Base-by-base conservation (phyloP, 306 rosid genomes). In the Cucumis cinereus region DNA sequence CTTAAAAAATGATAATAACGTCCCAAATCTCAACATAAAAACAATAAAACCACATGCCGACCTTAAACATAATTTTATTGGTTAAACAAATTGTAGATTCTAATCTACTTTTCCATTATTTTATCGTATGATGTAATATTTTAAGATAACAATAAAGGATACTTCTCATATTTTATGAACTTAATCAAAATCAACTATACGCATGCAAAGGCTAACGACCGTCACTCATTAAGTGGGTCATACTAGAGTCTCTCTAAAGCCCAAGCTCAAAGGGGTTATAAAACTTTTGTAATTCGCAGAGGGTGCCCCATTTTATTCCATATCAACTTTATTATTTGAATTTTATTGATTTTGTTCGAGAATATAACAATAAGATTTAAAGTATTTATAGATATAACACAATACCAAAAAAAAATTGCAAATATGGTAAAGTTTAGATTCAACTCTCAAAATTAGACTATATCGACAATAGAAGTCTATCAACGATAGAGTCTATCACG, bases 171-270 rank as follows among this genome's bases (percentile, higher is more conserved):
- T 66, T 66, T 66, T 20, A 19, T 66, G 0, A 38, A 66, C 73
- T 67, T 41, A 30, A 30, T 30, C 35, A 30, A 63, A 67, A 50
- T 67, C 73, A 7, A 22, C 53, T 50, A 67, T 41, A 67, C 73
- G 73, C 54, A 67, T 67, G 73, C 73, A 67, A 20, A 13, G n/a
- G 73, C 73, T 41, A 40, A 67, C 73, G 15, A 67, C 33, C 54
- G 10, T 2, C 54, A 40, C 35, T 22, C 54, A 41, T 41, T 41
- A 6, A 20, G 73, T 13, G 52, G 73, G 73, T 20, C 73, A 19
- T 66, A n/a, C 52, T 53, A n/a, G 52, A 10, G 52, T 10, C 53
- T 40, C 33, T 67, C n/a, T 38, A 40, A 67, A 67, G 54, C 33
- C 53, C 54, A 67, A 38, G 73, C 73, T 40, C 33, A 40, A 67